phyloP scores from a whole-genome alignment of 331 rosid species.

The Quercus phellos region DNA sequence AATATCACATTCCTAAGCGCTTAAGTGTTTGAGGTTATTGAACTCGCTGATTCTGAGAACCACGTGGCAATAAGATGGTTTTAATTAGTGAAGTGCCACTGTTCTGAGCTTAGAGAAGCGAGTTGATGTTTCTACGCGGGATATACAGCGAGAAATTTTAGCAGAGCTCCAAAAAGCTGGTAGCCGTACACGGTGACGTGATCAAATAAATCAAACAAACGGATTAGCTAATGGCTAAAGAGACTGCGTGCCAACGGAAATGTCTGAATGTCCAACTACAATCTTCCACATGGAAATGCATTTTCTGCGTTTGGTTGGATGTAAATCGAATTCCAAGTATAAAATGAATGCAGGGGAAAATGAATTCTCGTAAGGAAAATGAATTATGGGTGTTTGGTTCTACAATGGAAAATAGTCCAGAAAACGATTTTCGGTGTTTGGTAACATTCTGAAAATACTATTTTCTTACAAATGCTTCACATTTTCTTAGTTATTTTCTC shows the following conservation, averaged over 20 bases:
- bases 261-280: not conserved
- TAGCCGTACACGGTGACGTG: conserved; percentile 11
- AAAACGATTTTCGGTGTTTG: no score
- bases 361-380: no score
- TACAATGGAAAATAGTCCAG: no score
- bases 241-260: not conserved
- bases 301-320: not conserved
- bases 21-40: accelerated
- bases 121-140: not conserved
- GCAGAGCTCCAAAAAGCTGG: not conserved
- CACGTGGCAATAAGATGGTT: not conserved
- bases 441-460: no score
- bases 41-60: not conserved
- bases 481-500: no score
- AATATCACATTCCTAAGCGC: not conserved
- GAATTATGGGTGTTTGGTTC: no score
- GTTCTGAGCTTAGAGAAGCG: not conserved
- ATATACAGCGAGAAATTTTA: not conserved
- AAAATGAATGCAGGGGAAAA: no score
- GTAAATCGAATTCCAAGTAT: no score
- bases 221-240: not conserved
- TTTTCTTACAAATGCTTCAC: no score
- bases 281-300: not conserved
- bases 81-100: not conserved
- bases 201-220: conserved; percentile 8